phyloP scores from a whole-genome alignment of 129 eudicot species.

The Lactuca sativa region DNA sequence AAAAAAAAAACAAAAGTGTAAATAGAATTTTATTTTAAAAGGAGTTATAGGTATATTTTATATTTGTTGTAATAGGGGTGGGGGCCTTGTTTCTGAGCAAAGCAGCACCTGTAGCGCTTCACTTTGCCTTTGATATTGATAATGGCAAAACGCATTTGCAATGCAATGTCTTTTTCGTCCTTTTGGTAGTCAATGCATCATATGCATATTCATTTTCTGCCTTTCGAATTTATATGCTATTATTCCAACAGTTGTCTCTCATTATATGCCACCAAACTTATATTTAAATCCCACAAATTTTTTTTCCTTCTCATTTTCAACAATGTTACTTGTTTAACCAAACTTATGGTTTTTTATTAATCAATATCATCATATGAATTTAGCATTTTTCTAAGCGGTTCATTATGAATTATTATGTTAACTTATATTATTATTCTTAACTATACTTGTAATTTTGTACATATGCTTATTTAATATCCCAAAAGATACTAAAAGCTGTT shows the following conservation, averaged over 20 bases:
- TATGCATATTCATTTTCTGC: slow-evolving; percentile 13
- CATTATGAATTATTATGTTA: no score
- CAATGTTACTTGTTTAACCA: background rate
- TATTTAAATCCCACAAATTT: background rate
- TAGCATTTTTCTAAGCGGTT: background rate
- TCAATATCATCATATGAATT: background rate
- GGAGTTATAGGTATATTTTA: background rate
- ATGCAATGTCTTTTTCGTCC: slow-evolving; percentile 42
- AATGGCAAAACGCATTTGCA: slow-evolving; percentile 46
- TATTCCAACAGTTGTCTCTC: slow-evolving; percentile 1
- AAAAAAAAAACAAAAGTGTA: no score
- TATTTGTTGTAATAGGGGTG: background rate
- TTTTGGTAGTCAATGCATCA: slow-evolving; percentile 28
- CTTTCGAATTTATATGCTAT: slow-evolving; percentile 8
- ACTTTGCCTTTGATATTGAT: slow-evolving; percentile 30
- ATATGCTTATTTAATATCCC: background rate
- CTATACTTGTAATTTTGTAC: no score
- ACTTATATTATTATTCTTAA: no score
- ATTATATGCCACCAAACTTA: background rate
- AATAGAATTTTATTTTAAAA: background rate
- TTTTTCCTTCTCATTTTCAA: background rate
- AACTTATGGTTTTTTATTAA: background rate
- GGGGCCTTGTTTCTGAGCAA: slow-evolving; percentile 37
- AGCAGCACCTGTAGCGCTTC: slow-evolving; percentile 45
- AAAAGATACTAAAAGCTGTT: no score